Evolutionary conservation across 495 filamentous ascomycete species (phyloP).

Genomic region (Daldinia vernicosa): DNA sequence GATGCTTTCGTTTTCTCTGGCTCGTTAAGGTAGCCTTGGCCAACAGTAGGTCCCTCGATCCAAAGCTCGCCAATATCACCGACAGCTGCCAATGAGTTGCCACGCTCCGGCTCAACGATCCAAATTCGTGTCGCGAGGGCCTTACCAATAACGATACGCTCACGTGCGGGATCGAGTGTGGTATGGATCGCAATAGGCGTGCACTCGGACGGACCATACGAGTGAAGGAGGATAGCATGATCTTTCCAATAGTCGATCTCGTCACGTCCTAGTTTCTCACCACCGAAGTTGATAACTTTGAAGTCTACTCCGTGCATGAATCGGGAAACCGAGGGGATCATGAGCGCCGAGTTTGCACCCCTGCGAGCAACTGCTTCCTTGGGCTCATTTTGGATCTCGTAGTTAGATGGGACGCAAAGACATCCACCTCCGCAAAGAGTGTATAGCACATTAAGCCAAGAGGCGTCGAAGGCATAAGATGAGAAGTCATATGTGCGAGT

Average conservation of each 20-base stretch:
- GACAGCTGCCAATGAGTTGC: background rate
- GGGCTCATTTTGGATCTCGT: background rate
- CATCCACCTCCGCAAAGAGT: background rate
- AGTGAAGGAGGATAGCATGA: background rate
- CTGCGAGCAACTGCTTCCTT: background rate
- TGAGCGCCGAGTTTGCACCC: background rate
- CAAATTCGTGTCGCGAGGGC: background rate
- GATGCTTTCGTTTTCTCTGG: background rate
- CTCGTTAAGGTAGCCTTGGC: conserved; percentile 1
- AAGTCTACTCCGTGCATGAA: background rate
- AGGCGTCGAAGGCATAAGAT: conserved; percentile 4
- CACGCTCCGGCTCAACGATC: background rate
- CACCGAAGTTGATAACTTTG: background rate
- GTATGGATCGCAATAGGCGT: background rate
- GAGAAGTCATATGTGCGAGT: conserved; percentile 1
- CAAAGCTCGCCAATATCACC: background rate
- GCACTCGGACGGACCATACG: background rate
- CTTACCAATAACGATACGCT: background rate
- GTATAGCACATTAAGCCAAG: background rate
- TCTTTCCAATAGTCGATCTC: background rate
- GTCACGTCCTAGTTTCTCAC: background rate
- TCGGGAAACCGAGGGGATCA: background rate
- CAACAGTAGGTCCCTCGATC: conserved; percentile 1
- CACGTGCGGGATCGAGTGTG: background rate
- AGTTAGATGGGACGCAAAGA: conserved; percentile 2